These are phyloP conservation scores for Zygosaccharomyces pseudobailii DNA, from an alignment of 1,139 yeast species.

Conservation along the genomic window DNA sequence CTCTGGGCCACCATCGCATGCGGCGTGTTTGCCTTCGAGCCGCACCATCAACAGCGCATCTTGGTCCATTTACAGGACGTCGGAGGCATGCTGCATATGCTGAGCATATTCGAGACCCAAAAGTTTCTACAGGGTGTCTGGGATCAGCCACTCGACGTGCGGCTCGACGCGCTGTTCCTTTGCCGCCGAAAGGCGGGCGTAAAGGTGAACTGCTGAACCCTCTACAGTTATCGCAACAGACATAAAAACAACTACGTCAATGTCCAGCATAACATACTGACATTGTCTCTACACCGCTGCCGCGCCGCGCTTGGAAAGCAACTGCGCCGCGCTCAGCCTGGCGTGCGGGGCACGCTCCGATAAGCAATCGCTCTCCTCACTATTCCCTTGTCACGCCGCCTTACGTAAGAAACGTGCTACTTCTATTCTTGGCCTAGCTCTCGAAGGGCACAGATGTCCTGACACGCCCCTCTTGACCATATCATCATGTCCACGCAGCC, in stretches of 20 bases:
- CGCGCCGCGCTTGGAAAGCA: conserved; percentile 1
- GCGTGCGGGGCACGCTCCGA: conserved; percentile 20
- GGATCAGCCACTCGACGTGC: conserved; percentile 4
- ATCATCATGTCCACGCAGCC: conserved; percentile 17
- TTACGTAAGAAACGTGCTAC: conserved; percentile 11
- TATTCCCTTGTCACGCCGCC: conserved; percentile 9
- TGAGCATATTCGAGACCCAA: conserved; percentile 7
- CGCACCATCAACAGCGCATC: conserved; percentile 9
- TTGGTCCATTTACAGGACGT: conserved; percentile 8
- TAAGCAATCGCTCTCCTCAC: conserved; percentile 14
- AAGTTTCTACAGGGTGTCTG: conserved; percentile 11
- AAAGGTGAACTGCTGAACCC: background rate
- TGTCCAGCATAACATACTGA: no score
- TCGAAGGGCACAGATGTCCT: conserved; percentile 11
- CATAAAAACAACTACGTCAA: no score
- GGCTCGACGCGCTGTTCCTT: conserved; percentile 10
- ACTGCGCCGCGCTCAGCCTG: conserved; percentile 14
- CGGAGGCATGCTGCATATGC: conserved; percentile 12
- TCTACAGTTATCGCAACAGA: no score
- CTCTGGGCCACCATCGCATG: conserved; percentile 15
- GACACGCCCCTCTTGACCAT: conserved; percentile 11
- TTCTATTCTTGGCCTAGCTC: conserved; percentile 7
- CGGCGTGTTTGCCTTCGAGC: conserved; percentile 13
- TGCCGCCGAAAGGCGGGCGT: background rate
- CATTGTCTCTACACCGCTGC: no score